phyloP scores from a whole-genome alignment of 2,329 filamentous ascomycete species.

The Aspergillus sojae region DNA sequence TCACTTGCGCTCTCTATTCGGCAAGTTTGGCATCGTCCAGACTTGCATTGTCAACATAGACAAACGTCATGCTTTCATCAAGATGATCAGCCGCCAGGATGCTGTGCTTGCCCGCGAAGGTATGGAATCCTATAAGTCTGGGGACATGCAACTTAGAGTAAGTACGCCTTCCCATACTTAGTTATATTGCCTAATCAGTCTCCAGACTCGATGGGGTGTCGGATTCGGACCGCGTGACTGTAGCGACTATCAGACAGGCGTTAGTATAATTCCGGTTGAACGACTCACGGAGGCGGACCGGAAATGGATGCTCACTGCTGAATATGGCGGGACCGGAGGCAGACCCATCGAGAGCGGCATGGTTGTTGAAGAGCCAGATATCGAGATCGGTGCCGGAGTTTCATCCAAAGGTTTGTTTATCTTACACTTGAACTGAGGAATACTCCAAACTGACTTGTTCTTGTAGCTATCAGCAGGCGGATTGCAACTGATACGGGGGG shows the following conservation, averaged over 20 bases:
- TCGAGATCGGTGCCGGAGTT: slow-evolving; percentile 96
- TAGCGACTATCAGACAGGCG: slow-evolving; percentile 88
- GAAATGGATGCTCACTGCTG: slow-evolving; percentile 95
- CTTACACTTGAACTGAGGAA: not conserved
- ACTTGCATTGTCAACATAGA: slow-evolving; percentile 98
- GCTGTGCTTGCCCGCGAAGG: slow-evolving; percentile 81
- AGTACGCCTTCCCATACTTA: slow-evolving; percentile 32
- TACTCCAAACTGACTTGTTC: slow-evolving; percentile 14
- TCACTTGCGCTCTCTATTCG: slow-evolving; percentile 80
- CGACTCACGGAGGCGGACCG: slow-evolving; percentile 93
- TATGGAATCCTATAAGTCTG: slow-evolving; percentile 78
- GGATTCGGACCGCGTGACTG: slow-evolving; percentile 96
- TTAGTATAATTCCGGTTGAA: slow-evolving; percentile 90
- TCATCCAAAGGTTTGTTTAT: slow-evolving; percentile 76
- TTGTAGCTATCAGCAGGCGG: slow-evolving; percentile 52
- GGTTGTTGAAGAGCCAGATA: slow-evolving; percentile 95
- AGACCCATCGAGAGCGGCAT: slow-evolving; percentile 77
- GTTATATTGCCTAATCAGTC: slow-evolving; percentile 27
- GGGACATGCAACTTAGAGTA: slow-evolving; percentile 73
- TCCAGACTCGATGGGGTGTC: slow-evolving; percentile 91
- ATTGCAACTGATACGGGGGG: slow-evolving; percentile 55
- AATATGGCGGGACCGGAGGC: slow-evolving; percentile 90
- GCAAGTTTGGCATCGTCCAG: slow-evolving; percentile 82
- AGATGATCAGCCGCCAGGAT: slow-evolving; percentile 90
- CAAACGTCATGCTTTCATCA: slow-evolving; percentile 97